These are phyloP conservation scores for Naganishia albida DNA, from an alignment of 1,284 basidiomycete species.

Conservation along the genomic window DNA sequence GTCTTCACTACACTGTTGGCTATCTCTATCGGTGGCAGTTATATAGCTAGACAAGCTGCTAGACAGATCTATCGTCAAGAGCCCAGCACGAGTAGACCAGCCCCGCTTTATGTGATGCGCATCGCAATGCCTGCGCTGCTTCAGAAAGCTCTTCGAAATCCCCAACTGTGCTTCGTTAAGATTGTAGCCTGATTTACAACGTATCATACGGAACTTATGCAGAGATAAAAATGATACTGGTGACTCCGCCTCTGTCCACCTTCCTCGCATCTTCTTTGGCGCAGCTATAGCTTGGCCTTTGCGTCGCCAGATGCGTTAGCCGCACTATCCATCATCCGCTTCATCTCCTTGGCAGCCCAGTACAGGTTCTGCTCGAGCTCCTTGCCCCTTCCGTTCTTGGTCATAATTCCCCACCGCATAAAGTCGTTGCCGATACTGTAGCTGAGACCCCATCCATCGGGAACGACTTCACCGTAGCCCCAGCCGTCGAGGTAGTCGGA, in stretches of 20 bases:
- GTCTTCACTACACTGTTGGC: no score
- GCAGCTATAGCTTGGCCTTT: slow-evolving; percentile 36
- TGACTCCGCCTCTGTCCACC: not conserved
- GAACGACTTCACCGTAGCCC: slow-evolving; percentile 72
- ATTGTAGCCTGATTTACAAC: not conserved
- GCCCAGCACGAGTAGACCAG: no score
- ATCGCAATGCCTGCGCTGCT: no score
- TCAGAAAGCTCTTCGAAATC: not conserved
- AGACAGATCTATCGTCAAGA: no score
- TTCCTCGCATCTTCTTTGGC: not conserved
- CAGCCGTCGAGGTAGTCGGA: slow-evolving; percentile 85
- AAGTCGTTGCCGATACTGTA: slow-evolving; percentile 87
- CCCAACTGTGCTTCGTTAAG: not conserved
- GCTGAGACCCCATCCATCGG: slow-evolving; percentile 89
- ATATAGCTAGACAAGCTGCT: no score
- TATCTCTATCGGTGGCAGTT: no score
- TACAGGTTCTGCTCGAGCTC: slow-evolving; percentile 70
- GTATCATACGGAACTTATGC: not conserved
- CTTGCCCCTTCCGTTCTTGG: slow-evolving; percentile 65
- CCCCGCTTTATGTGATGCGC: no score
- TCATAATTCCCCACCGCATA: slow-evolving; percentile 91
- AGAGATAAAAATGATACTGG: not conserved
- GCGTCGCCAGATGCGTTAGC: slow-evolving; percentile 40
- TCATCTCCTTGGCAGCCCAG: slow-evolving; percentile 75
- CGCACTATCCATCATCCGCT: slow-evolving; percentile 71